These are phyloP conservation scores for Tephrocybe rancida DNA, from an alignment of 768 basidiomycete species.

Conservation along the genomic window DNA sequence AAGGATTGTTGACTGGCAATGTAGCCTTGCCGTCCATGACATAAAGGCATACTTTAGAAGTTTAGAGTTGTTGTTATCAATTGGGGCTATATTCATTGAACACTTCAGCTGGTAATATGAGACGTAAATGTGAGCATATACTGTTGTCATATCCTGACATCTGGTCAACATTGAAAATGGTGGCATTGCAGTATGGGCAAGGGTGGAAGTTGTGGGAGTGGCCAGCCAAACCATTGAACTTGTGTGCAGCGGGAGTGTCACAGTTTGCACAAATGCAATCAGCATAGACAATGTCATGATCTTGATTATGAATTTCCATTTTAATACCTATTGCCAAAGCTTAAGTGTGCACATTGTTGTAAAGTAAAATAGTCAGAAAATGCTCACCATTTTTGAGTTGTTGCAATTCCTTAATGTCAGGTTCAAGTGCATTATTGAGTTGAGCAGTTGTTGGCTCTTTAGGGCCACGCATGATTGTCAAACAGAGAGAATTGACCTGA, in stretches of 20 bases:
- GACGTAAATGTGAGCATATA: background rate
- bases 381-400: conserved; percentile 23
- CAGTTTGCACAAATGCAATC: conserved; percentile 27
- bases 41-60: conserved; percentile 17
- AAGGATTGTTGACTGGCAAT: conserved; percentile 19
- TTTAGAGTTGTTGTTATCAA: conserved; percentile 14
- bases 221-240: conserved; percentile 25
- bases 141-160: conserved; percentile 6
- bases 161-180: conserved; percentile 21
- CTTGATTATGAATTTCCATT: conserved; percentile 25
- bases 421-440: conserved; percentile 25
- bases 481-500: conserved; percentile 21
- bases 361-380: background rate
- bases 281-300: conserved; percentile 19
- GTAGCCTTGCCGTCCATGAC: conserved; percentile 5
- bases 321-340: no score
- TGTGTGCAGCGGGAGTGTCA: conserved; percentile 28
- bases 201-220: conserved; percentile 27
- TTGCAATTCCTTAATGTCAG: conserved; percentile 16
- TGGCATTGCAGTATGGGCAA: conserved; percentile 24
- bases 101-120: background rate
- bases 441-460: conserved; percentile 24
- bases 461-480: conserved; percentile 26
- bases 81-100: background rate
- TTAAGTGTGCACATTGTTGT: background rate